Base-by-base conservation (phyloP, 2,329 filamentous ascomycete species). In the Pseudocercospora macadamiae region DNA sequence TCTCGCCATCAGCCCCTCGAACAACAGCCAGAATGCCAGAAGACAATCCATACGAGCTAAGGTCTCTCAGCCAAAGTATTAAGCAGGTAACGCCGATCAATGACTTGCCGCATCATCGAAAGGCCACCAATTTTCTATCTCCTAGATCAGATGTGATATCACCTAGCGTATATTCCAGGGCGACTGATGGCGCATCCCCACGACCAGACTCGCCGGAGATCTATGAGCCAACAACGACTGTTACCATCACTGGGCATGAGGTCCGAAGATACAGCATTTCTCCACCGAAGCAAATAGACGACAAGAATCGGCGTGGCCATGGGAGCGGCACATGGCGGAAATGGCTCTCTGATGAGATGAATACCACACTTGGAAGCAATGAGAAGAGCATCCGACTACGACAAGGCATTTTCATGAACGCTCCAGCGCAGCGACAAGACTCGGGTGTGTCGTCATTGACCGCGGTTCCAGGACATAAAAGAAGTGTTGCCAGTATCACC, bases 151-250 rank as follows among this genome's bases (percentile, higher is more conserved):
- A 57, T 36, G 45, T 51, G 3, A 53, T 62, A 8, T 81, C 79
- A 1, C 79, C 79, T 1, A 81, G 79, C 55, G 63, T 81, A 9
- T 81, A 81, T 59, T 80, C 79, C 3, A 70, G 75, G 1, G 73
- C 75, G 9, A 77, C 75, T 0, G 74, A 79, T 57, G 75, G 74
- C 10, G 61, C 66, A 57, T 63, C 77, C 61, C 64, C 74, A 65
- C 54, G 73, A 12, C 62, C 68, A 14, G 42, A 62, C 9, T 70
- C 68, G 19, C 70, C 70, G 2, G 66, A 62, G 18, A 55, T 48
- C 12, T 66, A 68, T 14, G 57, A 63, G n/a, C 67, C 67, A 3
- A 68, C 69, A 4, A 79, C 74, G 4, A 76, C 75, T 3, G 72
- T 80, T 18, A 76, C 78, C 14, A 72, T 78, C 53, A 76, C 74